Base-by-base conservation (phyloP, 2,329 filamentous ascomycete species). In the Davidsoniella neocaledoniae region DNA sequence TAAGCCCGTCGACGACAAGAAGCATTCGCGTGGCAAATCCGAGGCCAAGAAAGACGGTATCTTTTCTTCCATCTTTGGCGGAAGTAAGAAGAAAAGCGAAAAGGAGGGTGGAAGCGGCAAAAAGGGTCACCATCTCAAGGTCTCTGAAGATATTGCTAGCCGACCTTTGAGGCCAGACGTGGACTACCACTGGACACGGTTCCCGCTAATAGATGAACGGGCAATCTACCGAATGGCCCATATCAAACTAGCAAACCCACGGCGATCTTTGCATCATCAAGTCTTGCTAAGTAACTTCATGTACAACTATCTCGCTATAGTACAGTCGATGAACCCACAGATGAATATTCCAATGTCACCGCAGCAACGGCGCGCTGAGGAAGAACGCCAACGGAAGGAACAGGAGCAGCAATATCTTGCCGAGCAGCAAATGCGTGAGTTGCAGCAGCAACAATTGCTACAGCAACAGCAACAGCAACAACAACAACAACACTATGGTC, bases 211-310 rank as follows among this genome's bases (percentile, higher is more conserved):
- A 49, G 90, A 96, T 64, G 91, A 98, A 67, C 77, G 91, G 53
- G 91, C 91, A 17, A 98, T 98, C 53, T 98, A 98, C 65, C 79
- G 91, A 54, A 94, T 98, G 86, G 91, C 91, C 16, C 91, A 98
- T 62, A 93, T 96, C 67, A 98, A 98, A 65, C 77, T 98, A 54
- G 91, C 91, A n/a, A 96, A 98, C 61, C 91, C 91, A 37, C 81
- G 90, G 42, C 81, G 91, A 50, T 84, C 90, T 39, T 68, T 98
- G 47, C 83, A 94, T 61, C 95, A 90, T 53, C 91, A 98, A 64
- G 91, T 98, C 19, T 71, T 98, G 53, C 75, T 98, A 57, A 95
- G 88, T 66, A 98, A 98, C 64, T 98, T 98, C 66, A 98, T 98
- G 91, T 98, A 98, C 68, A 91, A 87, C 51, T 98, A 98, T 63